Evolutionary conservation across 768 basidiomycete genomes (phyloP).

Genomic region (Crucibulum laeve): DNA sequence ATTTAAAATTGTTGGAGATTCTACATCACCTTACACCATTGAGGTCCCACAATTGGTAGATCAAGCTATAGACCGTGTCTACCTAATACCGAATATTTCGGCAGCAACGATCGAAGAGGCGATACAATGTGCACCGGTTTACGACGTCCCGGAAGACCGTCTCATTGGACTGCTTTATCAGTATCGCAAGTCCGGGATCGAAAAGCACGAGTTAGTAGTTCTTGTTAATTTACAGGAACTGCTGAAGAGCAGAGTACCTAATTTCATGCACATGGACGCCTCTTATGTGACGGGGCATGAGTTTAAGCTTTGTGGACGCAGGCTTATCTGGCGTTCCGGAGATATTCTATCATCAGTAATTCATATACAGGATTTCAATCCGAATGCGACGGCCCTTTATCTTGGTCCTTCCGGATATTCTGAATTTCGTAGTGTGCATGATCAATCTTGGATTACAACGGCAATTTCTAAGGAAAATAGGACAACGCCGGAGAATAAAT

Average conservation of each 20-base stretch:
- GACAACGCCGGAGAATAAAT: background rate
- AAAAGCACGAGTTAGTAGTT: background rate
- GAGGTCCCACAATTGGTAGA: background rate
- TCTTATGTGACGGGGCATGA: background rate
- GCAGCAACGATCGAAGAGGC: background rate
- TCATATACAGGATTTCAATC: background rate
- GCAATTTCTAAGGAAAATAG: background rate
- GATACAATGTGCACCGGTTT: background rate
- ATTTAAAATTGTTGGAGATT: background rate
- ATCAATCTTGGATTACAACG: background rate
- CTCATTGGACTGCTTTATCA: constrained; percentile 6
- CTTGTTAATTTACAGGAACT: background rate
- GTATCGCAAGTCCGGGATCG: background rate
- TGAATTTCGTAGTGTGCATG: background rate
- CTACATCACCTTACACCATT: background rate
- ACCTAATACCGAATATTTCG: constrained; percentile 3
- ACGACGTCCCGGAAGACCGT: constrained; percentile 4
- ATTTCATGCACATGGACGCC: background rate
- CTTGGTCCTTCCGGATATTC: background rate
- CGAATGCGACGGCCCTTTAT: background rate
- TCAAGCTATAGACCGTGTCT: background rate
- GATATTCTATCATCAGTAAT: background rate
- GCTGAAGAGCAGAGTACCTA: background rate
- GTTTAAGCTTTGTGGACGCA: background rate
- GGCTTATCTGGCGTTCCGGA: background rate